These are phyloP conservation scores for Misopates orontium DNA, from an alignment of 257 asterid genomes.

Conservation along the genomic window DNA sequence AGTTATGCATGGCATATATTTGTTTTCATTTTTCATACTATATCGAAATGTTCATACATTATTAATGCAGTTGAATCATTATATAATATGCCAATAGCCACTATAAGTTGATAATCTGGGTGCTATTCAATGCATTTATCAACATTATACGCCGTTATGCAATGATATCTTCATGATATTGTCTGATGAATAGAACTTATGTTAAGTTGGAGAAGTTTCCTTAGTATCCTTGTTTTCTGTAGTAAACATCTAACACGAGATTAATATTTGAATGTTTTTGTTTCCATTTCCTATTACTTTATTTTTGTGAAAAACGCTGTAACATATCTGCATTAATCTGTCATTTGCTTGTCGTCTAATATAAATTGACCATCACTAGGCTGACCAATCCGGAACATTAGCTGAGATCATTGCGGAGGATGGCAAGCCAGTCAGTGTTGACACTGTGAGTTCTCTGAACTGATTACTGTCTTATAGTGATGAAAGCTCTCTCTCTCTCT, in stretches of 20 bases:
- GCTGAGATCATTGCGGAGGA: slow-evolving; percentile 56
- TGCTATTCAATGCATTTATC: too few species aligned
- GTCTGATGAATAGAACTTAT: background rate
- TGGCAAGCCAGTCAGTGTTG: slow-evolving; percentile 61
- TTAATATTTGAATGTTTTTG: background rate
- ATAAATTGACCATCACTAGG: slow-evolving; percentile 29
- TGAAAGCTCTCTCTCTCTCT: too few species aligned
- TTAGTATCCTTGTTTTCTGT: background rate
- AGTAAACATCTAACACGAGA: background rate
- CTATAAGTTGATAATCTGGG: background rate
- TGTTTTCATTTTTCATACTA: background rate
- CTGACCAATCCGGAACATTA: slow-evolving; percentile 60
- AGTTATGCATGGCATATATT: background rate
- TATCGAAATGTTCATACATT: background rate
- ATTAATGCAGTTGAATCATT: background rate
- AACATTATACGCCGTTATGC: background rate
- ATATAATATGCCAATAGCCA: too few species aligned
- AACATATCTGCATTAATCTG: background rate
- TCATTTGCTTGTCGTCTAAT: background rate
- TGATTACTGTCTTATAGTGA: background rate
- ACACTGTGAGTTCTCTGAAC: slow-evolving; percentile 52
- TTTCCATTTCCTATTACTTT: background rate
- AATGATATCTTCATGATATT: background rate
- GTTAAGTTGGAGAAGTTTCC: background rate
- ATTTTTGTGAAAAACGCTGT: background rate